Evolutionary conservation across 352 stramenopile species (phyloP), one percentile per base, ranked within the genome.

Genomic region (Pythium sp.): DNA sequence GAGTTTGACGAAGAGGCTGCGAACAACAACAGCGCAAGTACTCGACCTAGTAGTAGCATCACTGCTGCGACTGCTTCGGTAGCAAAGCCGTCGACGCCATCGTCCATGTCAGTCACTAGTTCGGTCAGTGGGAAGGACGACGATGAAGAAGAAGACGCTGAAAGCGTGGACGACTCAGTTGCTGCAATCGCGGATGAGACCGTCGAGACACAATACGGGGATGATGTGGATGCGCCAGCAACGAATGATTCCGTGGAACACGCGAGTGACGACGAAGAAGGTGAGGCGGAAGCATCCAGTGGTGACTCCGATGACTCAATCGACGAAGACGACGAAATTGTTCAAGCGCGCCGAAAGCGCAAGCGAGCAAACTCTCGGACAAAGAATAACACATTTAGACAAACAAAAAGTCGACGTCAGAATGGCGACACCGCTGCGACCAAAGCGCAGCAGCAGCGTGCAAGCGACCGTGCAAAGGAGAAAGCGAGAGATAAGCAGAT

Each of bases 401-500:
- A 49, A 41, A 26, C 28, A 9, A 63, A 68, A 22, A n/a, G 58
- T 1, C 22, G 55, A 47, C 59, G 62, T 34, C 47, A 68, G 12
- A 58, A 24, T 59, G 30, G 36, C n/a, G 18, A 56, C 22, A 7
- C 5, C 8, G 12, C 60, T 55, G n/a, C 58, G 77, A 55, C 62
- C 22, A 22, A 34, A 6, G 24, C 24, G 2, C 51, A 58, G 41
- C 69, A 72, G 51, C 55, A 88, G 32, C 78, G 89, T 14, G 63
- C 65, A 22, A 79, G 84, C 30, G 85, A 88, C 54, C 78, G 89
- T 14, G 63, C 66, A 24, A 79, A 85, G 38, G 85, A 88, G 56
- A 82, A 91, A 57, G 86, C 85, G 51, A 80, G 87, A 22, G 92
- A 97, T 62, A 86, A 85, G 70, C 82, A 94, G 54, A 76, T 97